A percentile compares a stretch with the other conserved stretches of the same genome.
Conservation (phyloP, 1,284 basidiomycete genomes). For the Marasmius tenuissimus region DNA sequence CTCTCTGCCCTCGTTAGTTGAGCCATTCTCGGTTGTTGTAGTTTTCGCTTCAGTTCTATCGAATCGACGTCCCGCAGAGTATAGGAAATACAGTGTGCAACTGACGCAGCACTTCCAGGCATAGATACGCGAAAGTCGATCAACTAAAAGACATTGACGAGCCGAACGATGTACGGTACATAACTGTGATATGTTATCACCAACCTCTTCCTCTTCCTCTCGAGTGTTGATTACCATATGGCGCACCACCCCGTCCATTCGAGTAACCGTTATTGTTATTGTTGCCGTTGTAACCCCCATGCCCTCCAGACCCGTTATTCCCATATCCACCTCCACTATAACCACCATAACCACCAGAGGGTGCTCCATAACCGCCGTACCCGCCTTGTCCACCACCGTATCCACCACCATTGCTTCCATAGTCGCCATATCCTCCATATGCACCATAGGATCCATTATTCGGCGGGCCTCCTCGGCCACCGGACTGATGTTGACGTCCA, state of each 20-base stretch:
- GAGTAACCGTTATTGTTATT: constrained; percentile 12
- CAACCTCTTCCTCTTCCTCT: constrained; percentile 16
- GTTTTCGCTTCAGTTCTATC: too few species aligned
- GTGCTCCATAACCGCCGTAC: constrained; percentile 21
- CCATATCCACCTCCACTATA: constrained; percentile 16
- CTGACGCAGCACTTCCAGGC: too few species aligned
- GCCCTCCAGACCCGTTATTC: constrained; percentile 28
- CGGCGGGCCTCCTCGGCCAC: constrained; percentile 22
- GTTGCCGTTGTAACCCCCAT: constrained; percentile 33
- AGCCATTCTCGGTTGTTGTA: too few species aligned
- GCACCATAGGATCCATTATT: constrained; percentile 14
- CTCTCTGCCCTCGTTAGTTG: not conserved
- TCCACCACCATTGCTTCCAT: constrained; percentile 12
- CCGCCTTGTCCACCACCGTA: constrained; percentile 19
- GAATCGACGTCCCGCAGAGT: too few species aligned
- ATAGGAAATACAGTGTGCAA: too few species aligned
- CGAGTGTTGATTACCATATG: constrained; percentile 8
- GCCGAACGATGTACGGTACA: too few species aligned
- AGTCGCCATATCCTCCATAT: constrained; percentile 18
- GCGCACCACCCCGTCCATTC: constrained; percentile 25
- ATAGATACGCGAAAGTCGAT: too few species aligned
- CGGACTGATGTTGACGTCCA: constrained; percentile 18
- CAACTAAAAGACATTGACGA: too few species aligned
- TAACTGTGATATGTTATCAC: not conserved
- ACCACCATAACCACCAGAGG: constrained; percentile 12